These are phyloP conservation scores for Fraxinus baroniana DNA, from an alignment of 305 asterid species.

Conservation along the genomic window DNA sequence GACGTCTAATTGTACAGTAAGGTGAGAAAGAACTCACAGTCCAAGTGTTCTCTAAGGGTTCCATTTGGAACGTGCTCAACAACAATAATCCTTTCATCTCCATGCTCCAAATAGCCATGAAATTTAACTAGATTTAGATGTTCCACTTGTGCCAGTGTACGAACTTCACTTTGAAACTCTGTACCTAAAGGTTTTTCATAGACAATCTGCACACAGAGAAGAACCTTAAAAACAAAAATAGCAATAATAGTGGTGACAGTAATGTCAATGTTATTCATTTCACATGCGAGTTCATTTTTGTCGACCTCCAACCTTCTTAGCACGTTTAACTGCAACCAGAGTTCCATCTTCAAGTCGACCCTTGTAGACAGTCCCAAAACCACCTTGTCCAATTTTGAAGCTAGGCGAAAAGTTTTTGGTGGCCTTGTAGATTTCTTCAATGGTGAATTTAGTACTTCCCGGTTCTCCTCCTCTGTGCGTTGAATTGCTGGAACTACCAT, in stretches of 20 bases:
- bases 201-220: slow-evolving; percentile 43
- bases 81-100: slow-evolving; percentile 72
- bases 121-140: slow-evolving; percentile 77
- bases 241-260: background rate
- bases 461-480: slow-evolving; percentile 43
- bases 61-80: slow-evolving; percentile 91
- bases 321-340: slow-evolving; percentile 80
- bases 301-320: slow-evolving; percentile 36
- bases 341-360: slow-evolving; percentile 67
- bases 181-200: slow-evolving; percentile 63
- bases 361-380: slow-evolving; percentile 88
- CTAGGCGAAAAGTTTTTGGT: slow-evolving; percentile 71
- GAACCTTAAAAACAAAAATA: background rate
- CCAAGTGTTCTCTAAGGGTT: slow-evolving; percentile 79
- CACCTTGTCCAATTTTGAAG: slow-evolving; percentile 85
- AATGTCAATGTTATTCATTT: background rate
- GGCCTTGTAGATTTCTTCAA: slow-evolving; percentile 67
- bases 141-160: slow-evolving; percentile 65
- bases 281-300: background rate
- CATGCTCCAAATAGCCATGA: slow-evolving; percentile 74
- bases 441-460: slow-evolving; percentile 55
- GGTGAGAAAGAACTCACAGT: slow-evolving; percentile 53
- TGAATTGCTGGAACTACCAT: slow-evolving; percentile 56
- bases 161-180: slow-evolving; percentile 76
- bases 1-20: background rate